A percentile compares a stretch with the other conserved stretches of the same genome.
phyloP scores from a whole-genome alignment of 2,329 filamentous ascomycete genomes.

The Grosmannia serpens region DNA sequence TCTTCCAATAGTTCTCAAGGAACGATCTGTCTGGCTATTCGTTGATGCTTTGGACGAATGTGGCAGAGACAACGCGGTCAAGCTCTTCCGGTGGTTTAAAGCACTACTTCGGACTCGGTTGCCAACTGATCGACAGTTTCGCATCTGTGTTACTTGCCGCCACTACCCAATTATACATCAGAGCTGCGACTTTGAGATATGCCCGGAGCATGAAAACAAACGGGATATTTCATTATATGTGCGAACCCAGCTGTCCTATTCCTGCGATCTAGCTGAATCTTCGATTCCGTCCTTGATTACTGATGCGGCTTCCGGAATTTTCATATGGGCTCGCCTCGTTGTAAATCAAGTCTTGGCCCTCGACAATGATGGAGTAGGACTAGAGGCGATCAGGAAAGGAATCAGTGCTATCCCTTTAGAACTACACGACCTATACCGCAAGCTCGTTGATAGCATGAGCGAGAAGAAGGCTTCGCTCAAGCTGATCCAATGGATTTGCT shows the following conservation, averaged over 20 bases:
- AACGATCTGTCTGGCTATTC: neutral
- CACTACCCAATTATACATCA: neutral
- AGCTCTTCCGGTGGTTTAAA: neutral
- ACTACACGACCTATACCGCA: neutral
- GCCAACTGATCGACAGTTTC: neutral
- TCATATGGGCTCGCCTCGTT: neutral
- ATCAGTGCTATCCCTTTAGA: neutral
- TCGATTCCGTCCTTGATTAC: neutral
- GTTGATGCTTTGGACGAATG: neutral
- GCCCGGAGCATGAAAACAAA: neutral
- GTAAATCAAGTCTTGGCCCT: neutral
- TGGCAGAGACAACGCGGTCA: neutral
- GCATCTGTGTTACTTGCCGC: neutral
- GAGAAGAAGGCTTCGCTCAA: neutral
- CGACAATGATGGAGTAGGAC: neutral
- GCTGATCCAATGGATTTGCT: neutral
- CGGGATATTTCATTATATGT: neutral
- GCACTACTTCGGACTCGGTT: neutral
- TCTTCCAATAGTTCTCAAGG: neutral
- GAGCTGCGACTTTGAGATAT: neutral
- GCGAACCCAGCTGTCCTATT: neutral
- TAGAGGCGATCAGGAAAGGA: neutral
- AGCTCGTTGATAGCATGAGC: neutral
- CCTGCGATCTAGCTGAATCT: neutral
- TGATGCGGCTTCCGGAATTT: neutral